Percentiles rank a stretch among this genome's conserved stretches.
Evolutionary conservation across 1,284 basidiomycete genomes (phyloP).

Genomic region (Termitomyces sp.): DNA sequence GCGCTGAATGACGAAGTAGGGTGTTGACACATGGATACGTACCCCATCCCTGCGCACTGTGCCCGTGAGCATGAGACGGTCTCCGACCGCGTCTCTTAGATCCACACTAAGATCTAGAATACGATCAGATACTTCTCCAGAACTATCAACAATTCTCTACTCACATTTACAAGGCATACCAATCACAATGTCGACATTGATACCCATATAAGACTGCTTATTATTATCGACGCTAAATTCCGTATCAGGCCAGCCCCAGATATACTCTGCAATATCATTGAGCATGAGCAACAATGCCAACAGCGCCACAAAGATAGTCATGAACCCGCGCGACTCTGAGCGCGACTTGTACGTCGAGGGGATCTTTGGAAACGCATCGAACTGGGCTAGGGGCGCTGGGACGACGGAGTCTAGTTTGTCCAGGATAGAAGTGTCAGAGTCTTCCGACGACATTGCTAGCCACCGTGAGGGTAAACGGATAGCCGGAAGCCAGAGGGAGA

Average conservation of each 20-base stretch:
- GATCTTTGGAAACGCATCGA: constrained; percentile 88
- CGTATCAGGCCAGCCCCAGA: constrained; percentile 89
- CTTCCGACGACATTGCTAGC: constrained; percentile 17
- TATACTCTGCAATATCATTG: constrained; percentile 85
- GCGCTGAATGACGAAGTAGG: background rate
- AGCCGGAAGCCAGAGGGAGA: background rate
- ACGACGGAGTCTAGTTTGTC: constrained; percentile 50
- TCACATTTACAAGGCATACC: constrained; percentile 90
- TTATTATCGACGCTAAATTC: constrained; percentile 79
- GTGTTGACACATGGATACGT: constrained; percentile 22
- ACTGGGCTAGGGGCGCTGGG: constrained; percentile 47
- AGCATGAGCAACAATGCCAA: constrained; percentile 73
- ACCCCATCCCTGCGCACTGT: constrained; percentile 86
- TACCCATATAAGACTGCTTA: constrained; percentile 58
- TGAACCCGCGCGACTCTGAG: constrained; percentile 82
- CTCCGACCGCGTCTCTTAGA: constrained; percentile 88
- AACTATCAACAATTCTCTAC: constrained; percentile 26
- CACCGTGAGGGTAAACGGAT: background rate
- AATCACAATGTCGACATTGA: constrained; percentile 89
- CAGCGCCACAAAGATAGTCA: constrained; percentile 77
- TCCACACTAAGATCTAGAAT: constrained; percentile 78
- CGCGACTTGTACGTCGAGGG: constrained; percentile 84
- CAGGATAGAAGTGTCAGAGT: constrained; percentile 35
- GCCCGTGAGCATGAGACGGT: constrained; percentile 80
- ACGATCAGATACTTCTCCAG: constrained; percentile 1